Conservation (phyloP, 179 eudicot genomes). For the Vitellaria paradoxa region DNA sequence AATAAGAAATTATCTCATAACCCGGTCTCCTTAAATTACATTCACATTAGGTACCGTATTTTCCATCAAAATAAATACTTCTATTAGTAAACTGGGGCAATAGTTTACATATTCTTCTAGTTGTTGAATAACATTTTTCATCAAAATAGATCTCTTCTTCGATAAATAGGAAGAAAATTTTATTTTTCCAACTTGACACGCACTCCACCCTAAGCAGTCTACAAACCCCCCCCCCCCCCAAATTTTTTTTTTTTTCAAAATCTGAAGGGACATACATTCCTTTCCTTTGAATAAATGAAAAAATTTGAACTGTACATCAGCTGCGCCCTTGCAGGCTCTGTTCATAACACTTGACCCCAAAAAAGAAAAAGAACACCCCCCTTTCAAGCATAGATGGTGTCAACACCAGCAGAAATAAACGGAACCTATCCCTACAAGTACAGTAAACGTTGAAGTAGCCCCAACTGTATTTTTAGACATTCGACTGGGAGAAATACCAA, state of each 20-base stretch:
- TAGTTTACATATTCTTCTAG: too few species aligned
- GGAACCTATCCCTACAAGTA: slow-evolving; percentile 13
- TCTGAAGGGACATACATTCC: not conserved
- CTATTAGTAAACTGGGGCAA: too few species aligned
- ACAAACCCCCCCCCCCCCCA: too few species aligned
- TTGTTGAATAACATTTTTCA: too few species aligned
- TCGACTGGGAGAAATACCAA: not conserved
- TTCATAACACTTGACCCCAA: too few species aligned
- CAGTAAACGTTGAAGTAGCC: slow-evolving; percentile 14
- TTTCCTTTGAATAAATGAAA: slow-evolving; percentile 25
- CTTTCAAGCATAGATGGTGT: slow-evolving; percentile 18
- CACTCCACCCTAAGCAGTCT: not conserved
- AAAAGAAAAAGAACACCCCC: not conserved
- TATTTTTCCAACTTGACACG: not conserved
- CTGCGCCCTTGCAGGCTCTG: not conserved
- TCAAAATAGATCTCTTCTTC: too few species aligned
- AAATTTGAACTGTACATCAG: slow-evolving; percentile 30
- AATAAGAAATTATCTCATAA: too few species aligned
- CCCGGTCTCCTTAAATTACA: too few species aligned
- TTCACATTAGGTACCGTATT: too few species aligned
- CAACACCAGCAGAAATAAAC: not conserved
- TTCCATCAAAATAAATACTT: too few species aligned
- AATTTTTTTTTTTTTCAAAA: not conserved
- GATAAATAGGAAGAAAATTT: not conserved
- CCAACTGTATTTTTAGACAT: slow-evolving; percentile 8